phyloP scores from a whole-genome alignment of 176 grass and related monocot genomes.

The Chloris gayana region DNA sequence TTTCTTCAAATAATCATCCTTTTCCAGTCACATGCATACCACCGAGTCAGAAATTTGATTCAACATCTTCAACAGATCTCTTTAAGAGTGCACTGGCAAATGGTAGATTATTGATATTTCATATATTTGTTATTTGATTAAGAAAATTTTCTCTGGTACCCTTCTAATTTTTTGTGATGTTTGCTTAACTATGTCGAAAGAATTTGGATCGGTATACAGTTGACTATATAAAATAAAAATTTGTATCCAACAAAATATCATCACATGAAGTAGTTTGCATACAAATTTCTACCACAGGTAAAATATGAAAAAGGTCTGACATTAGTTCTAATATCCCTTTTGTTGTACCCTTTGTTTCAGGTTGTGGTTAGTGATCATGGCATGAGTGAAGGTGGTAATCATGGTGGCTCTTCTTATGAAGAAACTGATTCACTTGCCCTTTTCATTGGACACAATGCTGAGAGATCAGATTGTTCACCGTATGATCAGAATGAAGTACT shows the following conservation, averaged over 20 bases:
- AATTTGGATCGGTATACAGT: background rate
- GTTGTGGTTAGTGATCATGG: slow-evolving; percentile 95
- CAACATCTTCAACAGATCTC: background rate
- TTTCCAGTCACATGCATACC: slow-evolving; percentile 22
- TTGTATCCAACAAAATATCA: background rate
- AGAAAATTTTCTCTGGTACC: slow-evolving; percentile 14
- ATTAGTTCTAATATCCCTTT: slow-evolving; percentile 16
- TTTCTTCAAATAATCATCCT: slow-evolving; percentile 22
- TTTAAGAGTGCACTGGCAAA: background rate
- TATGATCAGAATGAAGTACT: slow-evolving; percentile 67
- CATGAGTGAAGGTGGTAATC: slow-evolving; percentile 93
- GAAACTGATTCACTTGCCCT: slow-evolving; percentile 87
- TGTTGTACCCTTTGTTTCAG: slow-evolving; percentile 44
- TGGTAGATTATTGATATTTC: background rate
- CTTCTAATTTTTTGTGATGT: background rate
- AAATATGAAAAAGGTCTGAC: background rate
- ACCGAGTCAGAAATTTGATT: background rate
- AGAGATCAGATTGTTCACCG: slow-evolving; percentile 43
- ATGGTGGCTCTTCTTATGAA: slow-evolving; percentile 95
- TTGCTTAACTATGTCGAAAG: background rate
- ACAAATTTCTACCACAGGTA: background rate
- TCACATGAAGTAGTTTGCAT: background rate
- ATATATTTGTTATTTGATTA: background rate
- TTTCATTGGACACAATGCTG: slow-evolving; percentile 67
- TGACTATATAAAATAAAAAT: background rate